Percentiles rank a stretch among this genome's conserved stretches.
phyloP scores from a whole-genome alignment of 495 filamentous ascomycete genomes.

The Cetradonia linearis region DNA sequence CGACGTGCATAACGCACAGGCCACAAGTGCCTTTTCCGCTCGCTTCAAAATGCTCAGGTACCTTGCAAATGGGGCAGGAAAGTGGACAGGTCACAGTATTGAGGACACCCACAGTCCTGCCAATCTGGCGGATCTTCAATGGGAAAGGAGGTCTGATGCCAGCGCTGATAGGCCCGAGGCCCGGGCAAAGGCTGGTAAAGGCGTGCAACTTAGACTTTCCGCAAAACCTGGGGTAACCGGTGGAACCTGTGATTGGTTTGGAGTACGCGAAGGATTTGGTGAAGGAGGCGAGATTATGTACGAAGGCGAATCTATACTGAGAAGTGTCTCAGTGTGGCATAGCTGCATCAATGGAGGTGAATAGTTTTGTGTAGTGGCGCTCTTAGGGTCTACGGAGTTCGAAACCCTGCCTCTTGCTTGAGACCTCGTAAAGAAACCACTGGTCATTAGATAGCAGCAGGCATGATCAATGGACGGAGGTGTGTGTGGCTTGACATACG shows the following conservation, averaged over 20 bases:
- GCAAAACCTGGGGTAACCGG: conserved; percentile 13
- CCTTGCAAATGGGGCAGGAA: neutral
- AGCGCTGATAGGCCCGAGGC: neutral
- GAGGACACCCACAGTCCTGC: neutral
- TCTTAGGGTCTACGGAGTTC: neutral
- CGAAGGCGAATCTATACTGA: conserved; percentile 6
- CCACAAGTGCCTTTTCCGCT: conserved; percentile 6
- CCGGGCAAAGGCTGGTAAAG: neutral
- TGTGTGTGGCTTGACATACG: neutral
- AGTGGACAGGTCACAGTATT: neutral
- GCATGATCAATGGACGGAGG: neutral
- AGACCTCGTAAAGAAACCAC: neutral
- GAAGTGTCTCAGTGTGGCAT: conserved; percentile 7
- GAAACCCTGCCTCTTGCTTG: neutral
- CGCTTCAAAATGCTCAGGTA: neutral
- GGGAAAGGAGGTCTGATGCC: neutral
- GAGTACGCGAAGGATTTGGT: neutral
- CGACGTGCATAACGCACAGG: conserved; percentile 8
- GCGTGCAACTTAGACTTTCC: neutral
- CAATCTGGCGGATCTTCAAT: neutral
- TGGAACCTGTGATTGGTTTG: neutral
- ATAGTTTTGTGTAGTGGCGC: conserved; percentile 3
- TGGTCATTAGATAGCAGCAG: neutral
- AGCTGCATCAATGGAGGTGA: neutral
- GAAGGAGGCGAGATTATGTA: conserved; percentile 8